A percentile compares a stretch with the other conserved stretches of the same genome.
These are phyloP conservation scores for Multifurca ochricompacta DNA, from an alignment of 768 basidiomycete species.

Conservation along the genomic window DNA sequence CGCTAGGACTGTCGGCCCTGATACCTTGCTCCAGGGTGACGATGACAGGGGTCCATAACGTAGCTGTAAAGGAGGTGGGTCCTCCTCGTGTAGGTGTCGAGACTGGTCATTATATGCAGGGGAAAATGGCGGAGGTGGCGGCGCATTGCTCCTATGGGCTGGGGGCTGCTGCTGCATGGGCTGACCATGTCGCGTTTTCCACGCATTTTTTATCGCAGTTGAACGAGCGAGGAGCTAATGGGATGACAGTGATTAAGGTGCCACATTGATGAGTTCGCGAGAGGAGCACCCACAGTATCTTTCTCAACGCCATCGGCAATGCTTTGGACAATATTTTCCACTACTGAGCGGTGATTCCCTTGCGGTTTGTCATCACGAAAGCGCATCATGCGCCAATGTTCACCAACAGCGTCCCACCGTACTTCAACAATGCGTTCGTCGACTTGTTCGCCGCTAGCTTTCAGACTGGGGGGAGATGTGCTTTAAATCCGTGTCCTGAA, in stretches of 20 bases:
- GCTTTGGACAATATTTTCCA: conserved; percentile 82
- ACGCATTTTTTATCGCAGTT: conserved; percentile 55
- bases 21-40: conserved; percentile 68
- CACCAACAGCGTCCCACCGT: conserved; percentile 66
- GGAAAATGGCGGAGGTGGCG: conserved; percentile 14
- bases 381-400: conserved; percentile 84
- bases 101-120: conserved; percentile 22
- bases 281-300: conserved; percentile 50
- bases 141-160: conserved; percentile 22
- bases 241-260: neutral
- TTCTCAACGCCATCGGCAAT: conserved; percentile 94
- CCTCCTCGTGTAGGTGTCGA: conserved; percentile 9
- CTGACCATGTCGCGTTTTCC: conserved; percentile 55
- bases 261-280: neutral
- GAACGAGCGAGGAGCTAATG: conserved; percentile 60
- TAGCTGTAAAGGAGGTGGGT: conserved; percentile 30
- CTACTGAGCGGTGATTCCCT: conserved; percentile 80
- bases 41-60: conserved; percentile 59
- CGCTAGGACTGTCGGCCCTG: conserved; percentile 50
- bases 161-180: conserved; percentile 21
- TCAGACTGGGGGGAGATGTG: conserved; percentile 50
- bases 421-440: conserved; percentile 96
- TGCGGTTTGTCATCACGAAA: conserved; percentile 91
- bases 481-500: conserved; percentile 1
- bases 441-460: conserved; percentile 72